Conservation (phyloP, 2,329 filamentous ascomycete genomes). For the Epichloe glyceriae region DNA sequence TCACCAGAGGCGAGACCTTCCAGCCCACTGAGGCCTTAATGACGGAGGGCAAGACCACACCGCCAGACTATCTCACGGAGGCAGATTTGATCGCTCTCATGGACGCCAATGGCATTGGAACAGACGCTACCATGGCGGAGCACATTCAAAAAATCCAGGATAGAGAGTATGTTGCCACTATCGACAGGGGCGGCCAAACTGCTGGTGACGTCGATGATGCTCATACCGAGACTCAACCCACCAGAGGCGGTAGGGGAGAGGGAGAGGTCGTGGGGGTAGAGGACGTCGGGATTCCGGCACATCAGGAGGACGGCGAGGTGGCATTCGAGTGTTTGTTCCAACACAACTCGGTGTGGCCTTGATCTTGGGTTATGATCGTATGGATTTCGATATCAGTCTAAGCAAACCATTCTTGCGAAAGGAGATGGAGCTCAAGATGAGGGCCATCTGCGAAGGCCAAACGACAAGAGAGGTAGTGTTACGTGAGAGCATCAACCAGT, state of each 20-base stretch:
- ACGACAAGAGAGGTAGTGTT: conserved; percentile 64
- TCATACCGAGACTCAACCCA: not conserved
- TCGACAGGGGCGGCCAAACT: conserved; percentile 28
- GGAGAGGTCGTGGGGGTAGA: conserved; percentile 27
- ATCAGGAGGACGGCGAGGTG: conserved; percentile 29
- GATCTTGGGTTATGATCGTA: conserved; percentile 87
- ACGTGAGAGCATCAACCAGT: conserved; percentile 72
- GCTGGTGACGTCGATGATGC: conserved; percentile 28
- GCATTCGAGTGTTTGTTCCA: conserved; percentile 78
- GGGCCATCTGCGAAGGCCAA: conserved; percentile 82
- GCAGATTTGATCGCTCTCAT: conserved; percentile 91
- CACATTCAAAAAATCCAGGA: conserved; percentile 95
- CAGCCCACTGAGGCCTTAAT: conserved; percentile 82
- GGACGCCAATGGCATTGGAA: conserved; percentile 97
- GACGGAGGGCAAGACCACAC: conserved; percentile 75
- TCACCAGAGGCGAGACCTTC: conserved; percentile 67
- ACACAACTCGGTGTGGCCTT: conserved; percentile 83
- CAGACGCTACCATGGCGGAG: conserved; percentile 97
- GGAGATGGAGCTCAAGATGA: conserved; percentile 97
- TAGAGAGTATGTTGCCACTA: conserved; percentile 67
- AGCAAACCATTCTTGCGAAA: conserved; percentile 94
- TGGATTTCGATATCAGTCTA: conserved; percentile 84
- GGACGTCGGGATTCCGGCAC: conserved; percentile 28
- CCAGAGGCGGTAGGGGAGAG: conserved; percentile 36
- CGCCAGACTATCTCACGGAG: conserved; percentile 82